Percentiles rank a stretch among this genome's conserved stretches.
Evolutionary conservation across 2,329 filamentous ascomycete species (phyloP).

Genomic region (Tolypocladium tundrense): DNA sequence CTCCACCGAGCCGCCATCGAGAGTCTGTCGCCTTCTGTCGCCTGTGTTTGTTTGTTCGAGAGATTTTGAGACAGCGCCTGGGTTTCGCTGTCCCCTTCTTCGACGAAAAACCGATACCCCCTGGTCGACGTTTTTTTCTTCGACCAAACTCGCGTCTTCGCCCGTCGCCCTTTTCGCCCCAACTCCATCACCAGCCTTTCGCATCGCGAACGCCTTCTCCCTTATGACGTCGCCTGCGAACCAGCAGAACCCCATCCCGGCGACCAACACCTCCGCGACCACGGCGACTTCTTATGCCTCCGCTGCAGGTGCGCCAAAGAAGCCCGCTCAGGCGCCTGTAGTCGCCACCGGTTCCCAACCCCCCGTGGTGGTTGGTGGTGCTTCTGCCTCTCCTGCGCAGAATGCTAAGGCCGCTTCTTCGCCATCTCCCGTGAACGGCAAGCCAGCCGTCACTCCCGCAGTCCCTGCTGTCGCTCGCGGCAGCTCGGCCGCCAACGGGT

Average conservation of each 20-base stretch:
- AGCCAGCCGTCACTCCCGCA: conserved; percentile 58
- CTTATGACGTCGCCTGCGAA: conserved; percentile 53
- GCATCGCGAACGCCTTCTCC: conserved; percentile 19
- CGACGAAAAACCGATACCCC: not conserved
- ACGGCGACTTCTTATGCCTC: conserved; percentile 57
- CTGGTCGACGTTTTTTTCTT: conserved; percentile 10
- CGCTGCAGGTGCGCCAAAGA: conserved; percentile 53
- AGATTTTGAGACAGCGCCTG: conserved; percentile 1
- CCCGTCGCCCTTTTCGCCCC: not conserved
- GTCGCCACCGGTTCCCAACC: conserved; percentile 46
- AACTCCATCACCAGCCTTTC: not conserved
- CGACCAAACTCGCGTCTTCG: conserved; percentile 2
- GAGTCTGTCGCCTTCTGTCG: conserved; percentile 5
- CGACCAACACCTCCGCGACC: conserved; percentile 47
- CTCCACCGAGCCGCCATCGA: conserved; percentile 13
- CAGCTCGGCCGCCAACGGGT: conserved; percentile 58
- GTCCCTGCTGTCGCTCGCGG: conserved; percentile 57
- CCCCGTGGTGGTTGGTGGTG: conserved; percentile 45
- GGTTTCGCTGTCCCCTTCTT: conserved; percentile 1
- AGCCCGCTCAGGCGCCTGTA: conserved; percentile 49
- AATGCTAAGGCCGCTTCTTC: conserved; percentile 56
- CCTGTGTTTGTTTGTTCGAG: conserved; percentile 3
- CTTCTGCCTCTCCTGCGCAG: conserved; percentile 37
- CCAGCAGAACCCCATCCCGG: conserved; percentile 43
- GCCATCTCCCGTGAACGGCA: conserved; percentile 78